A percentile compares a stretch with the other conserved stretches of the same genome.
These are phyloP conservation scores for Paraphoma chrysanthemicola DNA, from an alignment of 2,329 filamentous ascomycete species.

Conservation along the genomic window DNA sequence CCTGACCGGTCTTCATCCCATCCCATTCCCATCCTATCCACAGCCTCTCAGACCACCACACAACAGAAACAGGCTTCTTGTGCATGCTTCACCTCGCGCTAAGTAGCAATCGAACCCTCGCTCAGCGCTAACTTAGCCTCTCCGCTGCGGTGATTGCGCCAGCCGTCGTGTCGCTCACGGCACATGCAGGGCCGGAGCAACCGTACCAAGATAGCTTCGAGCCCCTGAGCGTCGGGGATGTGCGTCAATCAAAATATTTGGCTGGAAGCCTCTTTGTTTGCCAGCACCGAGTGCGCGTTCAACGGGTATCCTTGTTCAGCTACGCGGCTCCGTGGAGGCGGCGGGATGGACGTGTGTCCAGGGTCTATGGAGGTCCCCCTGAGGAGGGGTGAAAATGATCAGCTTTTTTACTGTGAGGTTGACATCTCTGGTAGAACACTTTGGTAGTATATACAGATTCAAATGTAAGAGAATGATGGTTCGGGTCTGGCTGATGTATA, in stretches of 20 bases:
- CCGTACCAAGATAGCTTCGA: slow-evolving; percentile 4
- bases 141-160: slow-evolving; percentile 1
- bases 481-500: background rate
- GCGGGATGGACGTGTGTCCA: slow-evolving; percentile 7
- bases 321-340: slow-evolving; percentile 11
- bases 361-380: slow-evolving; percentile 22
- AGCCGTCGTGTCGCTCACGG: slow-evolving; percentile 2
- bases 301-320: slow-evolving; percentile 4
- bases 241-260: slow-evolving; percentile 1
- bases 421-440: background rate
- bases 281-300: background rate
- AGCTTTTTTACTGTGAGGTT: too few relatives aligned
- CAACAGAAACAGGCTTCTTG: background rate
- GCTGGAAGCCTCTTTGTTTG: slow-evolving; percentile 8
- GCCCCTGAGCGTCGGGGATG: slow-evolving; percentile 1
- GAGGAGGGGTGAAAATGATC: too few relatives aligned
- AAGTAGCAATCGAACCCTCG: slow-evolving; percentile 5
- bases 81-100: background rate
- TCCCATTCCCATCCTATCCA: slow-evolving; percentile 4
- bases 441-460: background rate
- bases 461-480: background rate
- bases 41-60: background rate
- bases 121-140: background rate
- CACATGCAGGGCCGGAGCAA: slow-evolving; percentile 14
- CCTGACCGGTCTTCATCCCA: background rate